Evolutionary conservation across 2,329 filamentous ascomycete species (phyloP), one percentile per base, ranked within the genome.

Genomic region (Aureobasidium namibiae): DNA sequence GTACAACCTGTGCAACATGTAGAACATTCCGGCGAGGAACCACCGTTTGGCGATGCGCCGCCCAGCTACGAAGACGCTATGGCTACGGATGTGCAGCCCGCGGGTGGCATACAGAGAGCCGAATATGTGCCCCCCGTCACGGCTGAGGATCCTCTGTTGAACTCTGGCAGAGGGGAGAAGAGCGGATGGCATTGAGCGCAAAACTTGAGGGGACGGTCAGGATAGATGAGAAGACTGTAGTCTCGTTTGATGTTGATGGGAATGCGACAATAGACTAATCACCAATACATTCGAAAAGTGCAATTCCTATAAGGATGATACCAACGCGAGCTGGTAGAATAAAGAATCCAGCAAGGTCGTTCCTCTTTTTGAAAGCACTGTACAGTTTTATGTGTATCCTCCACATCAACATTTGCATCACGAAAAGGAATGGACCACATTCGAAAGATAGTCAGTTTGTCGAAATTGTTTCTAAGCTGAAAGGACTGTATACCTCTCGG

Each of bases 21-120:
- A 29, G 38, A 45, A 10, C 33, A 39, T 29, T 59, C 61, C 3
- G 39, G 50, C 33, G 49, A 60, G 18, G 56, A 60, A 23, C 39
- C 49, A 42, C 44, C 44, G 2, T 78, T 82, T 63, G 86, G 90
- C 33, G 90, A 94, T 59, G 89, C 90, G n/a, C 92, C 92, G 18
- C 92, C 92, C 8, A 96, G 90, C 67, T 97, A 97, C 69, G 91
- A 96, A 73, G 92, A 96, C 73, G 91, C 90, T 13, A 86, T 96
- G 74, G 91, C 90, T 7, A 86, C 89, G 64, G 83, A 86, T 61
- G 74, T 94, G 62, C 86, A 83, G 36, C 89, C 90, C 1, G 83
- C 90, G 59, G 82, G 90, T 69, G 88, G 85, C 62, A 76, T 86
- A 26, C 79, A 91, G 66, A 84, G 86, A 29, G 54, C 54, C 2